These are phyloP conservation scores for Nitzschia putrida DNA, from an alignment of 108 stramenopile species.

Conservation along the genomic window DNA sequence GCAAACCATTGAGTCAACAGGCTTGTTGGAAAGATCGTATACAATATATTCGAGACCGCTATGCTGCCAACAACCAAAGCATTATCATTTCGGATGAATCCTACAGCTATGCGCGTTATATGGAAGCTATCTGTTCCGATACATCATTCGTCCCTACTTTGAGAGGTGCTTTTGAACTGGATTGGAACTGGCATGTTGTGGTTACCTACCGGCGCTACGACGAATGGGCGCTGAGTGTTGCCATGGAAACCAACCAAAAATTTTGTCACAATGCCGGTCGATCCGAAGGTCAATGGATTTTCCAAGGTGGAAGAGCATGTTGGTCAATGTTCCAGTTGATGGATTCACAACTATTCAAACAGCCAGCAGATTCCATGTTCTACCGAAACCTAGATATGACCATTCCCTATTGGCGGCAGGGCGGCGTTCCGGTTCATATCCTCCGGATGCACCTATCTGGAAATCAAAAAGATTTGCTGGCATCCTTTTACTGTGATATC, in stretches of 20 bases:
- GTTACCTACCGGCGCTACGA: slow-evolving; percentile 30
- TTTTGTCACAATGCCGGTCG: slow-evolving; percentile 3
- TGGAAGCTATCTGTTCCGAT: background rate
- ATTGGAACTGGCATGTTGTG: slow-evolving; percentile 29
- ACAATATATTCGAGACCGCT: background rate
- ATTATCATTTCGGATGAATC: slow-evolving; percentile 29
- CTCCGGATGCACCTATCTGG: slow-evolving; percentile 13
- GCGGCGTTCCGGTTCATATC: background rate
- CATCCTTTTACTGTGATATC: slow-evolving; percentile 13
- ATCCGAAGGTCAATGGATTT: background rate
- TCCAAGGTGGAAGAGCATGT: background rate
- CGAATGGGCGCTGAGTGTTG: slow-evolving; percentile 33
- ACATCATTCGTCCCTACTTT: slow-evolving; percentile 1
- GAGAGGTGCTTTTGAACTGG: background rate
- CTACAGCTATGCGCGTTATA: slow-evolving; percentile 12
- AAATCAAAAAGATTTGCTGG: background rate
- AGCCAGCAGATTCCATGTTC: background rate
- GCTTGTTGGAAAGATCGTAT: slow-evolving; percentile 21
- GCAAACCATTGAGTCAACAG: background rate
- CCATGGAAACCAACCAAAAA: slow-evolving; percentile 25
- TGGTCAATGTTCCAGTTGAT: background rate
- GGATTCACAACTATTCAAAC: background rate
- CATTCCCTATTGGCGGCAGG: slow-evolving; percentile 8
- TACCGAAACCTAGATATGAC: slow-evolving; percentile 17
- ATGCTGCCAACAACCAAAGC: slow-evolving; percentile 11